These are phyloP conservation scores for Fusarium hainanense DNA, from an alignment of 2,329 filamentous ascomycete genomes.

Conservation along the genomic window DNA sequence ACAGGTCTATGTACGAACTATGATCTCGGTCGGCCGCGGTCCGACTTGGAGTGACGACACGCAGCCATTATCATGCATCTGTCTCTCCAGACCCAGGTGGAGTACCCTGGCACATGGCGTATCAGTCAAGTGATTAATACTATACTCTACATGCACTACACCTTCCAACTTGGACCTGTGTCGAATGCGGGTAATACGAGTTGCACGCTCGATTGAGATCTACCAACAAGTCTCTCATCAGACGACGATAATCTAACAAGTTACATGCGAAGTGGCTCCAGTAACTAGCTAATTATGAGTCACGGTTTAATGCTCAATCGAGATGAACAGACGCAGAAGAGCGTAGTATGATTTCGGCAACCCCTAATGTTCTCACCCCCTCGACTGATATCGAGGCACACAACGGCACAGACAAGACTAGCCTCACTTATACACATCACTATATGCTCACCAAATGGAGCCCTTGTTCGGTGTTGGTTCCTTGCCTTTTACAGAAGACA, in stretches of 20 bases:
- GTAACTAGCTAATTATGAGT: background rate
- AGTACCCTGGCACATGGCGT: conserved; percentile 44
- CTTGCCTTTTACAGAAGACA: background rate
- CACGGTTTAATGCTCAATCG: conserved; percentile 16
- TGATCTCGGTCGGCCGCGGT: conserved; percentile 22
- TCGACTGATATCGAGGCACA: conserved; percentile 21
- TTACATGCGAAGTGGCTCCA: conserved; percentile 41
- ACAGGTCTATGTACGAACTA: conserved; percentile 10
- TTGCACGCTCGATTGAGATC: conserved; percentile 31
- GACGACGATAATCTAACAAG: conserved; percentile 38
- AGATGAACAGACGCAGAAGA: conserved; percentile 29
- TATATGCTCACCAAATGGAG: conserved; percentile 12
- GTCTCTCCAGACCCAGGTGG: conserved; percentile 30
- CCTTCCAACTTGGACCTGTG: conserved; percentile 33
- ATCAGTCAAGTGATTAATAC: conserved; percentile 49
- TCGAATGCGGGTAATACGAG: conserved; percentile 33
- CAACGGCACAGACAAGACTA: conserved; percentile 25
- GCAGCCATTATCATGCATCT: conserved; percentile 34
- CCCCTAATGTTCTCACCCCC: conserved; percentile 6
- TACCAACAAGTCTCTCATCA: conserved; percentile 21
- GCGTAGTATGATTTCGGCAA: conserved; percentile 14
- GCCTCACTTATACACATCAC: background rate
- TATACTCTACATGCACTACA: conserved; percentile 26
- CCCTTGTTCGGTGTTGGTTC: conserved; percentile 29
- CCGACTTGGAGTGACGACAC: conserved; percentile 20